Percentiles rank a stretch among this genome's conserved stretches.
Evolutionary conservation across 805 yeast genomes (phyloP).

Genomic region (Ogataea saltuana): DNA sequence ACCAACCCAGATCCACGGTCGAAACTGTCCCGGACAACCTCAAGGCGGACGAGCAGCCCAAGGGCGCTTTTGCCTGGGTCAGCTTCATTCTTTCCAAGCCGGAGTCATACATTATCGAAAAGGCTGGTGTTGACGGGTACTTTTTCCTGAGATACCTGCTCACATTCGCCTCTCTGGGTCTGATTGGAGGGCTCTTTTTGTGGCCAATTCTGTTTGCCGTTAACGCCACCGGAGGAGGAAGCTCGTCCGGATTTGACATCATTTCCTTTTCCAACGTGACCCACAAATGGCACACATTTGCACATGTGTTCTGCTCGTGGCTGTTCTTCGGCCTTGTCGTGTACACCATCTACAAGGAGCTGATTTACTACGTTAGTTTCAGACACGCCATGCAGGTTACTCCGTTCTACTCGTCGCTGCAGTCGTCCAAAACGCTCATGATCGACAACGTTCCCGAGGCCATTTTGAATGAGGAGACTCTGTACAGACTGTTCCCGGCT

Average conservation of each 20-base stretch:
- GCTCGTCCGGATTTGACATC: slow-evolving; percentile 58
- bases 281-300: slow-evolving; percentile 64
- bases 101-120: slow-evolving; percentile 63
- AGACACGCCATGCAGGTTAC: slow-evolving; percentile 75
- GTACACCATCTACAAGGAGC: slow-evolving; percentile 70
- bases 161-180: slow-evolving; percentile 52
- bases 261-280: slow-evolving; percentile 63
- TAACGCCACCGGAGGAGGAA: slow-evolving; percentile 67
- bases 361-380: slow-evolving; percentile 67
- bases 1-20: slow-evolving; percentile 51
- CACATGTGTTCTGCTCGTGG: slow-evolving; percentile 80
- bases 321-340: slow-evolving; percentile 63
- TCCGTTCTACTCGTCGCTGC: slow-evolving; percentile 67
- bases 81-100: slow-evolving; percentile 52
- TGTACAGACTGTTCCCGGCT: slow-evolving; percentile 64
- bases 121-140: slow-evolving; percentile 75
- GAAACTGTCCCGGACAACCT: slow-evolving; percentile 47
- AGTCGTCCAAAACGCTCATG: slow-evolving; percentile 71
- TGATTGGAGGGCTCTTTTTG: slow-evolving; percentile 53
- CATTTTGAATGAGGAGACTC: slow-evolving; percentile 44
- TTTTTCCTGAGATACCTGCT: slow-evolving; percentile 67
- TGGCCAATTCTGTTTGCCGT: slow-evolving; percentile 76
- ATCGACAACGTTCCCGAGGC: slow-evolving; percentile 64
- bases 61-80: slow-evolving; percentile 57
- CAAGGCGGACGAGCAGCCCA: slow-evolving; percentile 44